Evolutionary conservation across 352 stramenopile genomes (phyloP), one percentile per base, ranked within the genome.

Genomic region (Phytophthora uliginosa): DNA sequence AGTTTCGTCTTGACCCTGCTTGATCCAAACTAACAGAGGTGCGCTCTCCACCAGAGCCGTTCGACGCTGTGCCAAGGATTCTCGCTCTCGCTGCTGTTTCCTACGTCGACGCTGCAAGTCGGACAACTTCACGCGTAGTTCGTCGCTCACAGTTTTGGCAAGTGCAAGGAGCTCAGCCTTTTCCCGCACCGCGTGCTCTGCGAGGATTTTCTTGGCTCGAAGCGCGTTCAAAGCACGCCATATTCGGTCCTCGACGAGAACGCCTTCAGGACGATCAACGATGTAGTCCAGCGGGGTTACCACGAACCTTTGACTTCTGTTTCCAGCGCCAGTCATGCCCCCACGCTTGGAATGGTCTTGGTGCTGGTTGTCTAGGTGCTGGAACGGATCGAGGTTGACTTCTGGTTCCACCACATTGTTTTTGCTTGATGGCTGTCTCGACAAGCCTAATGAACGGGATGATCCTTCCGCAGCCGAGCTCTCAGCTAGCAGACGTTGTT

Each of bases 1-100:
- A 8, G 89, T 89, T 70, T 98, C 94, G 75, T 98, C 91, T 77
- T 98, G 92, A 3, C 94, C 94, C 70, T 98, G 95, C 61, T 97
- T 97, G 53, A 98, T 84, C 48, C 90, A 82, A 17, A 98, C 85
- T 1, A 98, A 71, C 51, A 98, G 45, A 42, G 93, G 90, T 9
- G 92, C 63, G 26, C 89, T 85, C 10, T 77, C 77, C 0, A 83
- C 50, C 7, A 73, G 62, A 6, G 57, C 61, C 12, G 50, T 63
- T 38, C 66, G 56, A 22, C 56, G 56, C 33, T 66, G 55, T 3
- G 18, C 38, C 57, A 78, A 61, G 0, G 45, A 13, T 10, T 69
- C 59, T 10, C 52, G 66, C 10, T 75, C 48, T 12, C 60, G 60
- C 20, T 78, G 56, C 7, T 93, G 79, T 33, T 85, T 71, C 17